Evolutionary conservation across 176 grass and related monocot genomes (phyloP), one percentile per base, ranked within the genome.

Genomic region (bread wheat (Triticum aestivum)): DNA sequence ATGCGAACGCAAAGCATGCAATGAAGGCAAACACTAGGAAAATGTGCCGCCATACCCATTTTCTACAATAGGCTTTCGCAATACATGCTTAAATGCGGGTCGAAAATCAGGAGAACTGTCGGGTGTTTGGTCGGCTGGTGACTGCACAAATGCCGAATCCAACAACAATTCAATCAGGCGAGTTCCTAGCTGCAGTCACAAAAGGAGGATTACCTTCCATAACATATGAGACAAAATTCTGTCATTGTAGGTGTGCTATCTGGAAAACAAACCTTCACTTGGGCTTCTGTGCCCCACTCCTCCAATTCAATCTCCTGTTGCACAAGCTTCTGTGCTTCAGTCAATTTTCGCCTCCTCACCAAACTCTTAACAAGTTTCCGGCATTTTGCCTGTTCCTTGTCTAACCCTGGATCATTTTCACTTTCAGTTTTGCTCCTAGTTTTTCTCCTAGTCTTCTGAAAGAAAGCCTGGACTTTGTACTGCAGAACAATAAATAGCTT

Each of bases 11-110:
- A 74, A 5, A 80, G n/a, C 18, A 82, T 69, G 30, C 67, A 86
- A 41, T 2, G 79, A 23, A 27, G 76, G 47, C 24, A 82, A 91
- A 52, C 24, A 32, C 24, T 77, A 59, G n/a, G 59, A 75, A 72
- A 73, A 30, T 79, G 20, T 64, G 66, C 23, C 20, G 24, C 38
- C 74, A 65, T 96, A 98, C 96, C 96, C 91, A 89, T 92, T 83
- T 92, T 94, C 93, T 47, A 87, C 82, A 37, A 91, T 84, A 72
- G 86, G 84, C 75, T 85, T 79, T 58, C 84, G 84, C 39, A 88
- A 63, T 73, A 86, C 70, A 52, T 98, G 96, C 69, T 88, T 93
- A 91, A 98, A 98, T 91, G 96, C 96, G 85, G 96, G 96, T 86
- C 86, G 86, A 79, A 98, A 89, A 88, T 91, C 90, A 66, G 92